A percentile compares a stretch with the other conserved stretches of the same genome.
These are phyloP conservation scores for Coffea canephora DNA, from an alignment of 257 asterid genomes.

Conservation along the genomic window DNA sequence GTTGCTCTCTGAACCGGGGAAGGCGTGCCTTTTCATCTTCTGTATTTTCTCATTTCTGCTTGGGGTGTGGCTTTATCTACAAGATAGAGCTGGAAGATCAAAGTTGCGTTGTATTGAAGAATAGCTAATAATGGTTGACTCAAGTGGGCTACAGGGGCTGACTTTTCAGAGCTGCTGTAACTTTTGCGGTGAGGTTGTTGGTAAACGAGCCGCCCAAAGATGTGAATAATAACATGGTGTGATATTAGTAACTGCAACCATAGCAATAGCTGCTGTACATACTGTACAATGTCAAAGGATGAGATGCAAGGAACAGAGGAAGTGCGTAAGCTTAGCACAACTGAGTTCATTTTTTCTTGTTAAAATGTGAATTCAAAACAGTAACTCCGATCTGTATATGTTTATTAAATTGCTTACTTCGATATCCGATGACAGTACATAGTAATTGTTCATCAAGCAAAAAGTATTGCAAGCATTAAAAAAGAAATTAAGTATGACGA, in stretches of 20 bases:
- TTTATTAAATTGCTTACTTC: no score
- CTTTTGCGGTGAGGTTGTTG: not conserved
- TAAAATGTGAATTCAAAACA: no score
- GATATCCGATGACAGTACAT: no score
- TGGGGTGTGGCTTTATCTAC: not conserved
- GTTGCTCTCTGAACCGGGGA: slow-evolving; percentile 12
- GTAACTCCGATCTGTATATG: no score
- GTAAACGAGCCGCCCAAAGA: not conserved
- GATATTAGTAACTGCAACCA: not conserved
- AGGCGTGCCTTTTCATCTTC: not conserved
- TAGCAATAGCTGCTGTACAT: not conserved
- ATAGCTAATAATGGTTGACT: not conserved
- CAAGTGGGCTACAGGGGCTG: not conserved
- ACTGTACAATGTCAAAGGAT: not conserved
- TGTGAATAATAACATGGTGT: not conserved
- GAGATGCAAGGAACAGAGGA: not conserved
- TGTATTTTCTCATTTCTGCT: not conserved
- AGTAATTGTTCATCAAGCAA: no score
- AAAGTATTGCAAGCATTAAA: no score
- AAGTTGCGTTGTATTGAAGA: no score
- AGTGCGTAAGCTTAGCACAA: not conserved
- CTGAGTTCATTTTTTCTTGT: no score
- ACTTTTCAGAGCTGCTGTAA: not conserved
- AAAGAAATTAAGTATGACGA: no score
- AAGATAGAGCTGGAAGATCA: not conserved